Evolutionary conservation across 2,329 filamentous ascomycete species (phyloP).

Genomic region (Neonectria faginata): DNA sequence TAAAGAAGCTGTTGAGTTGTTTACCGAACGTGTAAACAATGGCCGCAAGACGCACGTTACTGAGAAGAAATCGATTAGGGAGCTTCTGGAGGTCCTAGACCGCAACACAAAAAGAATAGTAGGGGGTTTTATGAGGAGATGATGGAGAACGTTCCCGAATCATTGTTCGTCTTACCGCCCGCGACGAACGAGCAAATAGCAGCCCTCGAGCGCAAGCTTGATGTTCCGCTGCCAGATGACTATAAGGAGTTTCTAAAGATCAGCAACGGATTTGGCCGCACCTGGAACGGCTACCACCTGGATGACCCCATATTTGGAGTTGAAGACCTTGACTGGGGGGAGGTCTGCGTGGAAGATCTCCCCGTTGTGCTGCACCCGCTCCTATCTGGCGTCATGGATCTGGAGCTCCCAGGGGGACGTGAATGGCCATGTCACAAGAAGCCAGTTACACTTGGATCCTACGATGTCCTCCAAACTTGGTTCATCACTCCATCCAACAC

Average conservation of each 20-base stretch:
- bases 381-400: conserved; percentile 15
- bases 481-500: conserved; percentile 27
- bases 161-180: conserved; percentile 30
- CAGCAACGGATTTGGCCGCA: conserved; percentile 35
- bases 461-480: conserved; percentile 20
- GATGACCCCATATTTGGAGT: conserved; percentile 23
- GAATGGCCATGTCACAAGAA: conserved; percentile 31
- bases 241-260: conserved; percentile 38
- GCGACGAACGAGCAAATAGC: conserved; percentile 35
- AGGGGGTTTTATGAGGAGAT: conserved; percentile 8
- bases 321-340: conserved; percentile 30
- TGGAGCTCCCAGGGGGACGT: background rate
- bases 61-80: conserved; percentile 24
- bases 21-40: conserved; percentile 24
- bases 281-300: conserved; percentile 36
- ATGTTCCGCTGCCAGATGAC: conserved; percentile 22
- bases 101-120: conserved; percentile 29
- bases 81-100: conserved; percentile 28
- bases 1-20: conserved; percentile 22
- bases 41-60: conserved; percentile 20
- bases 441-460: conserved; percentile 22
- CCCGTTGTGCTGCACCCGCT: conserved; percentile 22
- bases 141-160: conserved; percentile 18
- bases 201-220: conserved; percentile 27
- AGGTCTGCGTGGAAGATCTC: background rate